Percentiles rank a stretch among this genome's conserved stretches.
Evolutionary conservation across 192 early-diverging fungal genomes (phyloP).

Genomic region (Spinellus fusiger): DNA sequence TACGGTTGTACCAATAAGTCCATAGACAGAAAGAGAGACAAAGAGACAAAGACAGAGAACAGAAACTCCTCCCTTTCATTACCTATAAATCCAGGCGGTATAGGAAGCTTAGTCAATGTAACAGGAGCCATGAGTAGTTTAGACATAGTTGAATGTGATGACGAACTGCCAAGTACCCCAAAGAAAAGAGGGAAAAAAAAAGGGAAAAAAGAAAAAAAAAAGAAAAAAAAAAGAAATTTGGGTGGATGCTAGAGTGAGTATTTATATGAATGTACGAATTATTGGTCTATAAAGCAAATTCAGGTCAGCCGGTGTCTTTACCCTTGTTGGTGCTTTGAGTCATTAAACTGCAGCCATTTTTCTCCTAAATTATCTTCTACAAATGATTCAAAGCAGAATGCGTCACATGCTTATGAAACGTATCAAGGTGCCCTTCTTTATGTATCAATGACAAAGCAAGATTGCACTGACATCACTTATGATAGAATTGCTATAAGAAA

Average conservation of each 20-base stretch:
- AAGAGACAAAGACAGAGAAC: background rate
- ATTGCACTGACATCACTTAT: too few relatives aligned
- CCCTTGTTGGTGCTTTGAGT: background rate
- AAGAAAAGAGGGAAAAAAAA: constrained; percentile 17
- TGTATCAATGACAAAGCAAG: too few relatives aligned
- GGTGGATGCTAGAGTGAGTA: background rate
- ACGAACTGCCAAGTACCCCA: too few relatives aligned
- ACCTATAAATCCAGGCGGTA: constrained; percentile 28
- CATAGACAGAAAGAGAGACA: background rate
- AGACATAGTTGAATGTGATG: background rate
- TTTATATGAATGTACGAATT: too few relatives aligned
- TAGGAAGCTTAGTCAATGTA: constrained; percentile 1
- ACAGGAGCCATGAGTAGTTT: constrained; percentile 7
- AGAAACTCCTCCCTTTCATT: background rate
- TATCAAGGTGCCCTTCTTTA: too few relatives aligned
- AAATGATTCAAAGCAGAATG: too few relatives aligned
- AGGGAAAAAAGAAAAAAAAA: constrained; percentile 21
- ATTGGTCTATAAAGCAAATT: too few relatives aligned
- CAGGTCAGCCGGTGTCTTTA: background rate
- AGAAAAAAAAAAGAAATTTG: background rate
- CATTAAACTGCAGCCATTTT: too few relatives aligned
- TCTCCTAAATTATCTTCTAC: too few relatives aligned
- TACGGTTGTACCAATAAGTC: too few relatives aligned
- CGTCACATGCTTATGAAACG: too few relatives aligned
- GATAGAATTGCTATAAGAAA: too few relatives aligned